Percentiles rank a stretch among this genome's conserved stretches.
Conservation (phyloP, 306 rosid species). For the Biancaea sappan region DNA sequence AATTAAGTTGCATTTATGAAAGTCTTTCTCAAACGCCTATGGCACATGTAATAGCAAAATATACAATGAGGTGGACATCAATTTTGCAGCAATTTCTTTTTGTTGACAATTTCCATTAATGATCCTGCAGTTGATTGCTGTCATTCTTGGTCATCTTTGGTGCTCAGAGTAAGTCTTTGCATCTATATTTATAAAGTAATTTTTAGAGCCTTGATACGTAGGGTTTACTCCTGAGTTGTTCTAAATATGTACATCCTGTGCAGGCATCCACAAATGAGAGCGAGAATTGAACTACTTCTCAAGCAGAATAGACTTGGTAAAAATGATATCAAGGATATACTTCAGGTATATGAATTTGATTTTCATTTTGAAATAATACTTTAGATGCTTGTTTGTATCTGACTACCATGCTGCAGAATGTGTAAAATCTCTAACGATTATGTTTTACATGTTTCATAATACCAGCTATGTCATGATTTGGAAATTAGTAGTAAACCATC, state of each 20-base stretch:
- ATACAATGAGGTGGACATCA: neutral
- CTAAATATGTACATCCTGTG: conserved; percentile 25
- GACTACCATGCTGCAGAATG: neutral
- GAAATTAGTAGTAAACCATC: neutral
- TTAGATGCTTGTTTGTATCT: neutral
- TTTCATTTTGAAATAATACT: neutral
- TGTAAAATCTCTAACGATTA: neutral
- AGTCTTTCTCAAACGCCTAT: neutral
- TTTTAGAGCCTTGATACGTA: conserved; percentile 15
- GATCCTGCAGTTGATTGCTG: conserved; percentile 79
- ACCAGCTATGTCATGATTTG: neutral
- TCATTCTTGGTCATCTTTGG: conserved; percentile 91
- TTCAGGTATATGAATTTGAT: conserved; percentile 59
- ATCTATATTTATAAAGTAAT: neutral
- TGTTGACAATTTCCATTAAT: conserved; percentile 25
- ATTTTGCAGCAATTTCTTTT: neutral
- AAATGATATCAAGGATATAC: conserved; percentile 72
- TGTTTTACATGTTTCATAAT: too few species aligned
- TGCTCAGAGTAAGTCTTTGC: conserved; percentile 81
- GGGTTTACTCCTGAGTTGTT: conserved; percentile 22
- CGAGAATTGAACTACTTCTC: conserved; percentile 86
- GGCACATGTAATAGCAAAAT: neutral
- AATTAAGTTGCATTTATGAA: neutral
- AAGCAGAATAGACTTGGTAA: conserved; percentile 84
- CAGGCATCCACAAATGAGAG: conserved; percentile 84